A percentile compares a stretch with the other conserved stretches of the same genome.
These are phyloP conservation scores for Claviceps arundinis DNA, from an alignment of 2,329 filamentous ascomycete genomes.

Conservation along the genomic window DNA sequence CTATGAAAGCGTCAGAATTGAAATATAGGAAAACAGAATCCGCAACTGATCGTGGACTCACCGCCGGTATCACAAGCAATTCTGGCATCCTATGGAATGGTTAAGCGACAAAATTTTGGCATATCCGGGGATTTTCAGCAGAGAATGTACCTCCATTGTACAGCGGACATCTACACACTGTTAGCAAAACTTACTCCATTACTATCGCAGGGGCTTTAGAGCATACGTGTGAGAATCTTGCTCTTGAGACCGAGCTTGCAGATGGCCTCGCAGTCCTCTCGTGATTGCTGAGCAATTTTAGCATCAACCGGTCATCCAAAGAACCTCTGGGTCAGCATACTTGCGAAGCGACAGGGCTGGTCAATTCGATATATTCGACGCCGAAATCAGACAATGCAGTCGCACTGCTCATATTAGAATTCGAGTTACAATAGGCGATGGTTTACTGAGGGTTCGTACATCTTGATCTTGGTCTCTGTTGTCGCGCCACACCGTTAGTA, in stretches of 20 bases:
- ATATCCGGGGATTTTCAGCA: neutral
- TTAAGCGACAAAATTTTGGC: neutral
- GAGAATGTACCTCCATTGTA: conserved; percentile 5
- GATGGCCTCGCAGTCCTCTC: conserved; percentile 76
- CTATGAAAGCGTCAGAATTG: conserved; percentile 16
- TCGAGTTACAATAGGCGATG: neutral
- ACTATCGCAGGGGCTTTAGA: conserved; percentile 8
- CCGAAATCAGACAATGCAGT: conserved; percentile 9
- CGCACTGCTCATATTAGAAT: conserved; percentile 4
- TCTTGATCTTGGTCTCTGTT: conserved; percentile 37
- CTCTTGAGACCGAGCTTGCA: conserved; percentile 80
- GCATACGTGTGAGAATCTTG: conserved; percentile 16
- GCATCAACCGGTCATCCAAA: neutral
- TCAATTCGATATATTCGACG: conserved; percentile 48
- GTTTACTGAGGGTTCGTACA: conserved; percentile 14
- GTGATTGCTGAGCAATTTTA: conserved; percentile 58
- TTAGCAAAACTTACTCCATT: neutral
- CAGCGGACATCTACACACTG: conserved; percentile 12
- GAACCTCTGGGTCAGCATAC: neutral
- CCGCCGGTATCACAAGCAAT: conserved; percentile 2
- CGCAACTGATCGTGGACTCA: neutral
- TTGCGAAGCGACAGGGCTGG: conserved; percentile 54
- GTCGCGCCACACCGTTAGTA: neutral
- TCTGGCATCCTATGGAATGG: neutral
- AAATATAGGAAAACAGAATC: neutral